Percentiles rank a stretch among this genome's conserved stretches.
Evolutionary conservation across 2,329 filamentous ascomycete genomes (phyloP).

Genomic region (Fusarium duplospermum): DNA sequence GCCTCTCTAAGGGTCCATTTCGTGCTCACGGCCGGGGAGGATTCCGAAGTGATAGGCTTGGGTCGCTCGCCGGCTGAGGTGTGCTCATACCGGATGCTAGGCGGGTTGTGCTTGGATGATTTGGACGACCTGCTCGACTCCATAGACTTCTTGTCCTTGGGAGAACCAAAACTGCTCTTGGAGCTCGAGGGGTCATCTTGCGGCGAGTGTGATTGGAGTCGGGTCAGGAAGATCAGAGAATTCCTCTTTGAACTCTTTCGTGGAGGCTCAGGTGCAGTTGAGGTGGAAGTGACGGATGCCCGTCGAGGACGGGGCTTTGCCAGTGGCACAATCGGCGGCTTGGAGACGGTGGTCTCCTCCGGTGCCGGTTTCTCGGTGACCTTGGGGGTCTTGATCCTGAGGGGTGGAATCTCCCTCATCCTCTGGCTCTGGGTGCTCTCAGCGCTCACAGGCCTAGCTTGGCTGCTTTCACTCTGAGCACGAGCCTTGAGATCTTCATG

Average conservation of each 20-base stretch:
- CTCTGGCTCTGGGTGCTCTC: slow-evolving; percentile 20
- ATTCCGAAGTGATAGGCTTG: slow-evolving; percentile 31
- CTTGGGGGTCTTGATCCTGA: slow-evolving; percentile 3
- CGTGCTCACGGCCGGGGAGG: slow-evolving; percentile 28
- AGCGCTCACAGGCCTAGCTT: background rate
- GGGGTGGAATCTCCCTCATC: background rate
- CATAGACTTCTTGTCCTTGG: slow-evolving; percentile 16
- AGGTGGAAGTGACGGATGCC: slow-evolving; percentile 19
- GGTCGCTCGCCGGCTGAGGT: slow-evolving; percentile 39
- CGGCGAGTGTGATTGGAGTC: slow-evolving; percentile 14
- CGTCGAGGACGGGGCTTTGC: slow-evolving; percentile 16
- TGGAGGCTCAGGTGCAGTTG: slow-evolving; percentile 33
- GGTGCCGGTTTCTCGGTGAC: background rate
- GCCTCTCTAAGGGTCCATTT: slow-evolving; percentile 52
- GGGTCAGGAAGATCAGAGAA: slow-evolving; percentile 27
- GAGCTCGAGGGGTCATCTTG: slow-evolving; percentile 26
- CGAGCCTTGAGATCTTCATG: background rate
- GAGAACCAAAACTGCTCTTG: slow-evolving; percentile 8
- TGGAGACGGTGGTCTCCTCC: slow-evolving; percentile 26
- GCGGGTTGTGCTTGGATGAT: slow-evolving; percentile 33
- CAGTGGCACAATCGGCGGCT: slow-evolving; percentile 13
- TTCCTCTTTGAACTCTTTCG: slow-evolving; percentile 42
- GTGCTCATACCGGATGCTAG: slow-evolving; percentile 46
- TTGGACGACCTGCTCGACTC: slow-evolving; percentile 13
- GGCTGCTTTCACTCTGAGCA: background rate